Base-by-base conservation (phyloP, 169 alveolate species). In the Plasmodium billcollinsi region DNA sequence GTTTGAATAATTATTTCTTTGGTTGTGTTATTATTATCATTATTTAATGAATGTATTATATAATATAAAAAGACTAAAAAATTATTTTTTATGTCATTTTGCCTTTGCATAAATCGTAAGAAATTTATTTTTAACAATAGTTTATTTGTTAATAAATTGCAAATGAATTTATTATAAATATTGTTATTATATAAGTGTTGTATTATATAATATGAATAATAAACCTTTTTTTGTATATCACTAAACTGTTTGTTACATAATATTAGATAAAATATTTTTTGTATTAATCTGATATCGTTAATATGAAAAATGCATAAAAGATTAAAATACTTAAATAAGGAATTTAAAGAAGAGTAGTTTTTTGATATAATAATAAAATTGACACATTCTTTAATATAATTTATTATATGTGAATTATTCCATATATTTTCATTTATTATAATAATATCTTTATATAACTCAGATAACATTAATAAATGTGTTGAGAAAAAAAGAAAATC, bases 151-250 rank as follows among this genome's bases (percentile, higher is more conserved):
- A 83, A 52, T 45, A 83, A 56, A 15, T 15, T 49, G 26, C 67
- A 29, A 6, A 83, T 59, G 20, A 58, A 21, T 15, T 15, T 1
- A 49, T 70, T 63, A 24, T 56, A 62, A 49, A 69, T 70, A 11
- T 83, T 58, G 14, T 69, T 70, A 15, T 45, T 26, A 56, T 63
- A 43, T 70, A 83, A 49, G n/a, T 83, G 45, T 83, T 69, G 69
- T 20, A 83, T 73, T 24, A 83, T 83, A 39, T 47, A 83, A 73
- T 83, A 56, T 33, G 50, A n/a, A 15, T 50, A 50, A 70, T 70
- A 58, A 29, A 83, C 50, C 9, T 83, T 83, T 21, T 69, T 59
- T 58, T 83, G 59, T 15, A 65, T 70, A 29, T 52, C 54, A 26
- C 24, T 66, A 26, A 67, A 49, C 6, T 83, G 52, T 24, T 56